phyloP scores from a whole-genome alignment of 495 filamentous ascomycete genomes.

The Penicillium canescens region DNA sequence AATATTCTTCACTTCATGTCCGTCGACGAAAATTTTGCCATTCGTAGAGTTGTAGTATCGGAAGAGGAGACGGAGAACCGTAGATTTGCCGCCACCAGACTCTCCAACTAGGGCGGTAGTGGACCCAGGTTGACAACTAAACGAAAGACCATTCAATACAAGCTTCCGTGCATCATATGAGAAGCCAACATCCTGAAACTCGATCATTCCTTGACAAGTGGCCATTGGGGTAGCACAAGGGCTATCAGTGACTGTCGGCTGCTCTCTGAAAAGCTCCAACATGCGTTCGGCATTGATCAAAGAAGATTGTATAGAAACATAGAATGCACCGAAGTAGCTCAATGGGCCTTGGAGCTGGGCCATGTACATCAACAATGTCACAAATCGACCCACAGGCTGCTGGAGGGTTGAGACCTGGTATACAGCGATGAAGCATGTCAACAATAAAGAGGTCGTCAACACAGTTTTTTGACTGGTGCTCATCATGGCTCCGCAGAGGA shows the following conservation, averaged over 20 bases:
- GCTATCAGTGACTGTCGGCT: constrained; percentile 71
- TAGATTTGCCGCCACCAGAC: constrained; percentile 84
- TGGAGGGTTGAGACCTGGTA: constrained; percentile 70
- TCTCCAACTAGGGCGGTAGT: constrained; percentile 86
- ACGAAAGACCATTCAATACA: constrained; percentile 67
- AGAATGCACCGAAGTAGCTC: constrained; percentile 87
- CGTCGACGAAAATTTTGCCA: constrained; percentile 75
- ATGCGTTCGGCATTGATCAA: constrained; percentile 90
- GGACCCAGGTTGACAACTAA: constrained; percentile 71
- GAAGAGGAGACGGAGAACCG: constrained; percentile 81
- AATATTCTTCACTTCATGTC: constrained; percentile 68
- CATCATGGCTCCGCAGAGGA: constrained; percentile 73
- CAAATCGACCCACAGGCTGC: constrained; percentile 66
- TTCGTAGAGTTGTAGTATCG: constrained; percentile 74
- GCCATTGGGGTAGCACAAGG: constrained; percentile 46
- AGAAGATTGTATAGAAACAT: constrained; percentile 77
- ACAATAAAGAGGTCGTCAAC: constrained; percentile 74
- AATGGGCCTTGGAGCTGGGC: constrained; percentile 76
- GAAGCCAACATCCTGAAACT: constrained; percentile 75
- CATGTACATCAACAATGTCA: constrained; percentile 72
- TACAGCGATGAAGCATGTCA: constrained; percentile 70
- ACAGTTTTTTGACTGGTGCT: constrained; percentile 79
- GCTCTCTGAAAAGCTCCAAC: constrained; percentile 79
- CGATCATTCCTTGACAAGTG: constrained; percentile 65
- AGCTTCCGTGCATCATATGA: constrained; percentile 73